A percentile compares a stretch with the other conserved stretches of the same genome.
These are phyloP conservation scores for Cercospora sp. DNA, from an alignment of 2,329 filamentous ascomycete genomes.

Conservation along the genomic window DNA sequence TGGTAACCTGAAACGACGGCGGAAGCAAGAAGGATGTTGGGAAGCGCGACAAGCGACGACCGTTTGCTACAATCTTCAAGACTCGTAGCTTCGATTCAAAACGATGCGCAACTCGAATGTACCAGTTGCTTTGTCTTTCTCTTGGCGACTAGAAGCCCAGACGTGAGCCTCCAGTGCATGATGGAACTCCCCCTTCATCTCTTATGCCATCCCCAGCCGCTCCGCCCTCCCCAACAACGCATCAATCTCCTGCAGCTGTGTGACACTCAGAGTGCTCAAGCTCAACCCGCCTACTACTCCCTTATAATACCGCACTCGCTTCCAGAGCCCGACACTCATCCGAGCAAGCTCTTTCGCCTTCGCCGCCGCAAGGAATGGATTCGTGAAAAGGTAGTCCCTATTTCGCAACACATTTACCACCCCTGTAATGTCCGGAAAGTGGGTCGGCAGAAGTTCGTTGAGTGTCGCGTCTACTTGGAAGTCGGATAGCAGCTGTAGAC, in stretches of 20 bases:
- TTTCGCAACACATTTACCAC: background rate
- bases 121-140: too few relatives aligned
- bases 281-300: background rate
- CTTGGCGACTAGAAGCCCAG: too few relatives aligned
- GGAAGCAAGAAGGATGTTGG: too few relatives aligned
- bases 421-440: background rate
- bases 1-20: too few relatives aligned
- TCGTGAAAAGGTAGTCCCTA: conserved; percentile 4
- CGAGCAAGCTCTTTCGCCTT: conserved; percentile 1
- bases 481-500: background rate
- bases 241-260: conserved; percentile 3
- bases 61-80: too few relatives aligned
- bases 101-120: too few relatives aligned
- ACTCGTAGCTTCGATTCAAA: too few relatives aligned
- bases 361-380: conserved; percentile 3
- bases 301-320: background rate
- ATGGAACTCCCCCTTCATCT: too few relatives aligned
- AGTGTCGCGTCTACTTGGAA: background rate
- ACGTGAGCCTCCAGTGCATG: background rate
- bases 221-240: background rate
- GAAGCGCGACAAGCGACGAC: too few relatives aligned
- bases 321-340: conserved; percentile 1
- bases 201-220: background rate
- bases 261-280: background rate
- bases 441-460: conserved; percentile 3